Percentiles rank a stretch among this genome's conserved stretches.
Evolutionary conservation across 1,284 basidiomycete species (phyloP).

Genomic region (Fistulinella cinereoalba): DNA sequence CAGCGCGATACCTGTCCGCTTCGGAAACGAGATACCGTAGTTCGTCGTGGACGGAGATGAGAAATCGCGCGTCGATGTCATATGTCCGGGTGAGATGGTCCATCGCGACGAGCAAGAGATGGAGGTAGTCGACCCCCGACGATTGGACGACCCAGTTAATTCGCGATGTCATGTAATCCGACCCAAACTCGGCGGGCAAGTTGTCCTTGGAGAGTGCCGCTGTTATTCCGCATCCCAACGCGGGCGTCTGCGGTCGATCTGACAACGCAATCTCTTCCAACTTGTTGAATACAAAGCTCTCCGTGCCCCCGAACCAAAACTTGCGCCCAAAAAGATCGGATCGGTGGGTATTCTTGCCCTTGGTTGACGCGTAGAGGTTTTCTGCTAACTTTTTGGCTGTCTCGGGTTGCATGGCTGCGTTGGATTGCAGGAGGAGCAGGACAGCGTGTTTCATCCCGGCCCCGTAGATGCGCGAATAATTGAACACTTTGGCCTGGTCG

Average conservation of each 20-base stretch:
- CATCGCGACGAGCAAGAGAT: constrained; percentile 95
- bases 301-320: constrained; percentile 97
- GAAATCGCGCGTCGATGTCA: constrained; percentile 87
- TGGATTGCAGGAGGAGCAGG: constrained; percentile 85
- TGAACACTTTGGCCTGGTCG: constrained; percentile 98
- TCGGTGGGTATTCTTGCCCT: constrained; percentile 83
- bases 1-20: constrained; percentile 83
- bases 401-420: constrained; percentile 75
- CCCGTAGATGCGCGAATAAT: constrained; percentile 98
- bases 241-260: constrained; percentile 87
- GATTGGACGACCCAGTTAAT: constrained; percentile 99
- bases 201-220: constrained; percentile 88
- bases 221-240: constrained; percentile 92
- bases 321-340: constrained; percentile 69
- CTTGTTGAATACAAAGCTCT: constrained; percentile 99
- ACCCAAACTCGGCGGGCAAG: constrained; percentile 73
- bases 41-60: constrained; percentile 98
- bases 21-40: constrained; percentile 91
- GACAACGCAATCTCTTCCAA: constrained; percentile 93
- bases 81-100: constrained; percentile 83
- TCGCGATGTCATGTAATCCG: constrained; percentile 92
- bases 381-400: constrained; percentile 81
- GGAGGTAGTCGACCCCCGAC: constrained; percentile 97
- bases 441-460: constrained; percentile 95
- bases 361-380: constrained; percentile 89